phyloP scores from a whole-genome alignment of 768 basidiomycete species.

The Phylloporus rhodoxanthus region DNA sequence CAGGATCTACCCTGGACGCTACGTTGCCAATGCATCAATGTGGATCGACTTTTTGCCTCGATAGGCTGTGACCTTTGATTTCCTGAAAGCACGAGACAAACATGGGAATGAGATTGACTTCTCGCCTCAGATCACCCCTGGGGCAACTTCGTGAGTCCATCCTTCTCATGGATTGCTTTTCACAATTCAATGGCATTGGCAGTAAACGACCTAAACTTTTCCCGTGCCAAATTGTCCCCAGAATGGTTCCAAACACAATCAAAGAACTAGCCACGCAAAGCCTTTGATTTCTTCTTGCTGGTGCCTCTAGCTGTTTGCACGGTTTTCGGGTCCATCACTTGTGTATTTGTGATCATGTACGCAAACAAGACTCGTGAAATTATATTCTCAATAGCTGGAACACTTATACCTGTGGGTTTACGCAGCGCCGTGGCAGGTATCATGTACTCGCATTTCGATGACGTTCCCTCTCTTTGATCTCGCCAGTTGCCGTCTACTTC shows the following conservation, averaged over 20 bases:
- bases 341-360: neutral
- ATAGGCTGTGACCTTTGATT: slow-evolving; percentile 22
- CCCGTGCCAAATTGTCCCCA: slow-evolving; percentile 19
- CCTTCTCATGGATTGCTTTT: neutral
- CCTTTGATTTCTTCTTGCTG: neutral
- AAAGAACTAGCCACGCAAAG: slow-evolving; percentile 10
- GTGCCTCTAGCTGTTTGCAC: neutral
- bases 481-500: neutral
- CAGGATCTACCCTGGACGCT: slow-evolving; percentile 21
- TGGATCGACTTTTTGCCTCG: slow-evolving; percentile 21
- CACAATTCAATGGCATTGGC: neutral
- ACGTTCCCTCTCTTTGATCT: neutral
- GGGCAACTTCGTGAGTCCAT: slow-evolving; percentile 16
- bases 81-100: slow-evolving; percentile 19
- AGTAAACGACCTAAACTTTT: slow-evolving; percentile 20
- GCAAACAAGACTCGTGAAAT: neutral
- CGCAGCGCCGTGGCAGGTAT: no score
- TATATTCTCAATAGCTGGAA: neutral
- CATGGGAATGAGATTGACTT: slow-evolving; percentile 21
- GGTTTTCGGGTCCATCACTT: neutral
- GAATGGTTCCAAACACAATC: slow-evolving; percentile 5
- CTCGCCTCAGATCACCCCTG: slow-evolving; percentile 18
- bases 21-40: slow-evolving; percentile 21
- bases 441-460: neutral
- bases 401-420: no score